phyloP scores from a whole-genome alignment of 768 basidiomycete species.

The Mycena polygramma region DNA sequence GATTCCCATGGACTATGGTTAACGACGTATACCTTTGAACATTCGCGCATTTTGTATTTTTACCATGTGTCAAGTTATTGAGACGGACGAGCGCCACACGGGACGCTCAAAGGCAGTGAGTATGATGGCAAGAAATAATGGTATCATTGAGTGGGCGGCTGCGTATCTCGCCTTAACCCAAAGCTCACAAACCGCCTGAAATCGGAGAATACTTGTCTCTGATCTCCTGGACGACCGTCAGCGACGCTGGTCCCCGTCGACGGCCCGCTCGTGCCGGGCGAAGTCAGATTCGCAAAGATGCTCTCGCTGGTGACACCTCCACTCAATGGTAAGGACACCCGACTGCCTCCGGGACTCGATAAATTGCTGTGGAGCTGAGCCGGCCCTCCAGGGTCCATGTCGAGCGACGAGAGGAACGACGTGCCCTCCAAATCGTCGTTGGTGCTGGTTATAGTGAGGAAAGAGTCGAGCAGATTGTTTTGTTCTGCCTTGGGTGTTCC shows the following conservation, averaged over 20 bases:
- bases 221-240: constrained; percentile 57
- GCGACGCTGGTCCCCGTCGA: constrained; percentile 69
- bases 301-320: constrained; percentile 56
- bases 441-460: constrained; percentile 93
- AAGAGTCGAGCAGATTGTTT: constrained; percentile 91
- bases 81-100: background rate
- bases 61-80: constrained; percentile 1
- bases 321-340: constrained; percentile 64
- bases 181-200: constrained; percentile 91
- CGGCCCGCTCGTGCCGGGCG: constrained; percentile 75
- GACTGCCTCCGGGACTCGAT: constrained; percentile 75
- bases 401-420: constrained; percentile 93
- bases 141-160: constrained; percentile 21
- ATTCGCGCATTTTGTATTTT: constrained; percentile 3
- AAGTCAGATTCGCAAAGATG: constrained; percentile 68
- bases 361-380: constrained; percentile 64
- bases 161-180: constrained; percentile 81
- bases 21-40: background rate
- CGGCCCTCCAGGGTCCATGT: constrained; percentile 89
- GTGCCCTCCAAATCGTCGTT: constrained; percentile 89
- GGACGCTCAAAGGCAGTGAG: too few relatives aligned
- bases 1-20: constrained; percentile 8
- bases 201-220: constrained; percentile 88
- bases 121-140: background rate
- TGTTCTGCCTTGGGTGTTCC: constrained; percentile 90